A percentile compares a stretch with the other conserved stretches of the same genome.
Conservation (phyloP, 2,329 filamentous ascomycete genomes). For the Tolypocladium guangdongense region DNA sequence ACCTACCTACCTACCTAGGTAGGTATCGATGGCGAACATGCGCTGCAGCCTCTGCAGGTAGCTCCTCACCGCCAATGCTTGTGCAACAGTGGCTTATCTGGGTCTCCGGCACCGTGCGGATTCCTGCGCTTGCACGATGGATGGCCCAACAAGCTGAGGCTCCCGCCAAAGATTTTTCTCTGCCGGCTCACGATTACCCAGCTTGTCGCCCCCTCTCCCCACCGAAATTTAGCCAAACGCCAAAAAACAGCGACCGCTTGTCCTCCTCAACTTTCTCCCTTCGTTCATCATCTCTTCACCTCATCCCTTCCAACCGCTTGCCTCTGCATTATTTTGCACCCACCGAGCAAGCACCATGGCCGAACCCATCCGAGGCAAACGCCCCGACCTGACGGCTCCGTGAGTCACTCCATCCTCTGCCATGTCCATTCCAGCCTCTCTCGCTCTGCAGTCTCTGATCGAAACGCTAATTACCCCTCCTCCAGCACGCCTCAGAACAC, state of each 20-base stretch:
- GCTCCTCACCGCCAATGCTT: neutral
- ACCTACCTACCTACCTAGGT: no score
- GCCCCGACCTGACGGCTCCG: constrained; percentile 47
- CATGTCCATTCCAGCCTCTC: neutral
- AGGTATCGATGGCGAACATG: no score
- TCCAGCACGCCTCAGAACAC: constrained; percentile 95
- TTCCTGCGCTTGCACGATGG: constrained; percentile 6
- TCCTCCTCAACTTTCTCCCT: constrained; percentile 21
- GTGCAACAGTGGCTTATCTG: neutral
- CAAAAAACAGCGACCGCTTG: constrained; percentile 17
- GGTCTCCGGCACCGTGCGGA: constrained; percentile 1
- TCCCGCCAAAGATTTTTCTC: constrained; percentile 20
- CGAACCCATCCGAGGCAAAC: constrained; percentile 54
- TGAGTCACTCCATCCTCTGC: constrained; percentile 27
- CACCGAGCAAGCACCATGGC: constrained; percentile 37
- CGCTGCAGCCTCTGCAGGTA: neutral
- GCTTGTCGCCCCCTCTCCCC: constrained; percentile 15
- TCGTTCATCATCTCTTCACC: constrained; percentile 15
- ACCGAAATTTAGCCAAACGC: constrained; percentile 28
- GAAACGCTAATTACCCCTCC: constrained; percentile 28
- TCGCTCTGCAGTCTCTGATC: neutral
- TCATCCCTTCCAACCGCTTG: constrained; percentile 15
- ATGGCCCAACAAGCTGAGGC: constrained; percentile 12
- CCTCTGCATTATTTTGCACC: constrained; percentile 12
- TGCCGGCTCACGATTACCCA: neutral